Evolutionary conservation across 1,284 basidiomycete genomes (phyloP).

Genomic region (Pseudozyma thailandica): DNA sequence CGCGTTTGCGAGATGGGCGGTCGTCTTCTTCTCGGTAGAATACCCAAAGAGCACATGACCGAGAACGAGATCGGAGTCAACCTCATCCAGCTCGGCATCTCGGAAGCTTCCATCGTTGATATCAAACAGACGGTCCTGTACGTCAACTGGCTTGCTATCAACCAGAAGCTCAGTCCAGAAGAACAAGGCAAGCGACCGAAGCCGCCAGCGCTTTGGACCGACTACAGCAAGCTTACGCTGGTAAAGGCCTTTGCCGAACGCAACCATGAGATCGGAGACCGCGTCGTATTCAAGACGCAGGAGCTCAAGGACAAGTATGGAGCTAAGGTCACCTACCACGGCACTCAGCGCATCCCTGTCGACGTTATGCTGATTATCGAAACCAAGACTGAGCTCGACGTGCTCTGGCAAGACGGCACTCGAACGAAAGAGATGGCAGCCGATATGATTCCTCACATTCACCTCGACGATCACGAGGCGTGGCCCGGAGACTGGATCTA

Average conservation of each 20-base stretch:
- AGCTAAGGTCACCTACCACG: constrained; percentile 38
- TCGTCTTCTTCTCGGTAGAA: constrained; percentile 31
- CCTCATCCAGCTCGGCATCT: constrained; percentile 68
- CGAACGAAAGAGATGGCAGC: constrained; percentile 74
- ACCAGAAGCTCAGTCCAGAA: constrained; percentile 73
- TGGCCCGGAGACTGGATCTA: constrained; percentile 85
- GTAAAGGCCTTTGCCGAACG: constrained; percentile 47
- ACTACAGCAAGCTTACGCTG: constrained; percentile 40
- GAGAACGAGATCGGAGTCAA: constrained; percentile 67
- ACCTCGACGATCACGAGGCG: constrained; percentile 68
- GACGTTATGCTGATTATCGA: constrained; percentile 72
- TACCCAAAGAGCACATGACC: constrained; percentile 41
- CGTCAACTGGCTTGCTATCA: constrained; percentile 87
- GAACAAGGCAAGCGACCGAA: constrained; percentile 44
- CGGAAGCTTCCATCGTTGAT: constrained; percentile 71
- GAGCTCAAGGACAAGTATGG: constrained; percentile 43
- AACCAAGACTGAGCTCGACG: constrained; percentile 76
- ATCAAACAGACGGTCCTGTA: constrained; percentile 83
- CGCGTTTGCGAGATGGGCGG: constrained; percentile 40
- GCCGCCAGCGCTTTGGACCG: constrained; percentile 45
- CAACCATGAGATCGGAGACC: constrained; percentile 65
- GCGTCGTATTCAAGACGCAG: constrained; percentile 62
- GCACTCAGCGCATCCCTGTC: constrained; percentile 32
- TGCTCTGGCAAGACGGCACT: constrained; percentile 89
- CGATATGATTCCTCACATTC: constrained; percentile 80